A percentile compares a stretch with the other conserved stretches of the same genome.
phyloP scores from a whole-genome alignment of 192 early-diverging fungal genomes.

The Phycomyces blakesleeanus region DNA sequence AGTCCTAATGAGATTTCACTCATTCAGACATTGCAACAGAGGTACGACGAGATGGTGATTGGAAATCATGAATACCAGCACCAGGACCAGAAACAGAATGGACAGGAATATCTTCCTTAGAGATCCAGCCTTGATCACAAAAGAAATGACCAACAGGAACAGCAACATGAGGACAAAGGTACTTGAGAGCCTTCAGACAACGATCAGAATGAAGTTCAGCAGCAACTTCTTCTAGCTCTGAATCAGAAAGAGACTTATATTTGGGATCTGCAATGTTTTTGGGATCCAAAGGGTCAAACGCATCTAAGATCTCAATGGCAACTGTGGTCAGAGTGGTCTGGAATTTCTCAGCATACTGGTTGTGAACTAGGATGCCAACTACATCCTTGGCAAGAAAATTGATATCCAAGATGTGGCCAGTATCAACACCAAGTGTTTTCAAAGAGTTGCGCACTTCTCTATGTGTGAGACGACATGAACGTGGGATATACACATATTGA shows the following conservation, averaged over 20 bases:
- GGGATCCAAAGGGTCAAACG: conserved; percentile 16
- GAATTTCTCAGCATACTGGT: background rate
- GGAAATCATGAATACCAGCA: too few species aligned
- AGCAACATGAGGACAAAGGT: background rate
- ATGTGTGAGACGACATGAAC: too few species aligned
- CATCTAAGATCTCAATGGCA: background rate
- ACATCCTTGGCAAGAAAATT: conserved; percentile 5
- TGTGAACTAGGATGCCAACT: conserved; percentile 11
- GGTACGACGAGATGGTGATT: too few species aligned
- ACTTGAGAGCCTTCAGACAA: background rate
- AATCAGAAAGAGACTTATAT: background rate
- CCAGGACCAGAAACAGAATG: background rate
- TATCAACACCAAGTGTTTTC: background rate
- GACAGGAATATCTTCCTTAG: background rate
- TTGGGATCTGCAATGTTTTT: conserved; percentile 16
- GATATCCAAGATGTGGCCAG: conserved; percentile 15
- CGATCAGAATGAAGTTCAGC: background rate
- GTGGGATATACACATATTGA: background rate
- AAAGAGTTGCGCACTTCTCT: background rate
- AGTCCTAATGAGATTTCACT: too few species aligned
- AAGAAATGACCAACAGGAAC: conserved; percentile 1
- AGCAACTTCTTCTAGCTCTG: background rate
- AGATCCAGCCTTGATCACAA: conserved; percentile 10
- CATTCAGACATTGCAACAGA: too few species aligned
- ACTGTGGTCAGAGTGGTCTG: background rate